Conservation (phyloP, 2,329 filamentous ascomycete genomes). For the Knoxdaviesia capensis region DNA sequence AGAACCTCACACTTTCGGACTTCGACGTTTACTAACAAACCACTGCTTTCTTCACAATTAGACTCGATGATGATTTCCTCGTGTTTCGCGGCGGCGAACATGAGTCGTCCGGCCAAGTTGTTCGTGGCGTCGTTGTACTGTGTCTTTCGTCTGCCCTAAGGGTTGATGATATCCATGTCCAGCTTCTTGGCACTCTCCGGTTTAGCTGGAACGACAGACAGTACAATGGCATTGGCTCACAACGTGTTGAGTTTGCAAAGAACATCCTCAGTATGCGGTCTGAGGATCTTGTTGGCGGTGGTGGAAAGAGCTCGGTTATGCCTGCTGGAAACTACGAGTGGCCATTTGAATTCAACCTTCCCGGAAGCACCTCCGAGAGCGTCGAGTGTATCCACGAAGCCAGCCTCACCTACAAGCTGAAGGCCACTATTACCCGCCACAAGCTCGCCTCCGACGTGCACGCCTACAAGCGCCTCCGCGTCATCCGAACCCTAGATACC, state of each 20-base stretch:
- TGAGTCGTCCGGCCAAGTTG: conserved; percentile 54
- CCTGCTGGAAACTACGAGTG: conserved; percentile 66
- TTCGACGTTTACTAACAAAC: too few relatives aligned
- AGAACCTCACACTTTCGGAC: not conserved
- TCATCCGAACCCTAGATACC: conserved; percentile 59
- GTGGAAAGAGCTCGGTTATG: conserved; percentile 37
- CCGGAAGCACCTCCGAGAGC: conserved; percentile 60
- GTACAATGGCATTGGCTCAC: conserved; percentile 10
- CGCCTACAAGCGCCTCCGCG: conserved; percentile 56
- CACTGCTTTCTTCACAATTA: conserved; percentile 13
- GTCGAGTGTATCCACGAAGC: conserved; percentile 76
- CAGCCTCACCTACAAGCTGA: conserved; percentile 76
- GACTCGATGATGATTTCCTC: conserved; percentile 60
- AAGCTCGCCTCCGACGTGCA: conserved; percentile 64
- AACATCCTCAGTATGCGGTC: conserved; percentile 50
- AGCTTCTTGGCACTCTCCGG: conserved; percentile 49
- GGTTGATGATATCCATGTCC: conserved; percentile 53
- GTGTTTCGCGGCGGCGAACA: conserved; percentile 57
- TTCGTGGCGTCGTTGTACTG: conserved; percentile 55
- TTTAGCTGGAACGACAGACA: conserved; percentile 13
- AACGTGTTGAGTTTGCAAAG: conserved; percentile 36
- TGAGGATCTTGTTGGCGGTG: conserved; percentile 38
- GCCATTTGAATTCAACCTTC: conserved; percentile 56
- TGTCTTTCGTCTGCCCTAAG: conserved; percentile 49
- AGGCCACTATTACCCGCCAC: conserved; percentile 70